A percentile compares a stretch with the other conserved stretches of the same genome.
Evolutionary conservation across 352 stramenopile genomes (phyloP).

Genomic region (Globisporangium iwayamae): DNA sequence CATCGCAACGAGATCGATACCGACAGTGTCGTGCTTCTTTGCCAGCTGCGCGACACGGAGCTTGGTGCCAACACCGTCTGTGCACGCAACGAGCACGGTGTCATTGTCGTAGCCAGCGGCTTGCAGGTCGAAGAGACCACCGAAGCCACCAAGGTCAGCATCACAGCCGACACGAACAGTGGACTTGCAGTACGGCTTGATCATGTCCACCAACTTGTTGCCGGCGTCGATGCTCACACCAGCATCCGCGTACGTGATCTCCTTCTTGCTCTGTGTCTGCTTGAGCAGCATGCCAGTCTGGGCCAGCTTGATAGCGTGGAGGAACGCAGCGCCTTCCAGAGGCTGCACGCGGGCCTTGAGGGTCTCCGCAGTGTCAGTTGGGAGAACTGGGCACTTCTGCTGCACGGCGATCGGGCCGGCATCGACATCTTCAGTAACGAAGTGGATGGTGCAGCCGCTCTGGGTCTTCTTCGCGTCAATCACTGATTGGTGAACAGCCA

Average conservation of each 20-base stretch:
- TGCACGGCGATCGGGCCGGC: slow-evolving; percentile 98
- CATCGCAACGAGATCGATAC: slow-evolving; percentile 99
- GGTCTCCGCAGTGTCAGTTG: slow-evolving; percentile 91
- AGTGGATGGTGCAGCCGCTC: slow-evolving; percentile 98
- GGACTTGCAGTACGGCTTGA: slow-evolving; percentile 98
- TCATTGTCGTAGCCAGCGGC: slow-evolving; percentile 96
- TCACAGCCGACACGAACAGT: slow-evolving; percentile 95
- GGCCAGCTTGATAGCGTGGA: slow-evolving; percentile 77
- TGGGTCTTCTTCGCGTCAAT: slow-evolving; percentile 94
- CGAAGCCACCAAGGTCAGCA: slow-evolving; percentile 96
- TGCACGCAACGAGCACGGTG: slow-evolving; percentile 97
- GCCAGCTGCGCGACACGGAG: slow-evolving; percentile 87
- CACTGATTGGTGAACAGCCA: slow-evolving; percentile 98
- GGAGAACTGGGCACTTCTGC: slow-evolving; percentile 89
- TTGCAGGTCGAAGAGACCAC: slow-evolving; percentile 97
- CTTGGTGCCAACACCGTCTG: slow-evolving; percentile 98
- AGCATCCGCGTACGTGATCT: slow-evolving; percentile 96
- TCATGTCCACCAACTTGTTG: slow-evolving; percentile 94
- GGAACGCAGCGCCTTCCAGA: slow-evolving; percentile 94
- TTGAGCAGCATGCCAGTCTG: slow-evolving; percentile 65
- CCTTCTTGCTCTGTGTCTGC: slow-evolving; percentile 63
- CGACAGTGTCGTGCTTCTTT: slow-evolving; percentile 94
- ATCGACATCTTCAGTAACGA: slow-evolving; percentile 97
- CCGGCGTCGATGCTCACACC: slow-evolving; percentile 98
- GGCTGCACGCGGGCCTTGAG: slow-evolving; percentile 97